phyloP scores from a whole-genome alignment of 1,284 basidiomycete species.

The Wolfiporia cocos region DNA sequence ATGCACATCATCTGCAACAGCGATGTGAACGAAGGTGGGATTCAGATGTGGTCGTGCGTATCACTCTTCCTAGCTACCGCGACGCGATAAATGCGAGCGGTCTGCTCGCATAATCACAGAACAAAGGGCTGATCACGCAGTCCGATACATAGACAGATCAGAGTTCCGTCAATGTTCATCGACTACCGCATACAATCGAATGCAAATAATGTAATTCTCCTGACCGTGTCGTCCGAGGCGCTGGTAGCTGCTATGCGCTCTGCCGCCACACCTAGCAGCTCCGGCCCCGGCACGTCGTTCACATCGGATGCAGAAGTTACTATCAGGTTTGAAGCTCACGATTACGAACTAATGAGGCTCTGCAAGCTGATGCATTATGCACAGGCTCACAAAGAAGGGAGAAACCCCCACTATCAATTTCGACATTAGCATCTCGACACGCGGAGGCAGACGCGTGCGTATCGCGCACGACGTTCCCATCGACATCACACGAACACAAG shows the following conservation, averaged over 20 bases:
- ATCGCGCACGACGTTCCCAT: slow-evolving; percentile 72
- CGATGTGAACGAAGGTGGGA: slow-evolving; percentile 77
- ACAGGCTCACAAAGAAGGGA: slow-evolving; percentile 70
- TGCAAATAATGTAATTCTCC: slow-evolving; percentile 75
- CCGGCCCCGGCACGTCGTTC: slow-evolving; percentile 12
- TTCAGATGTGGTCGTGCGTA: slow-evolving; percentile 90
- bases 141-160: slow-evolving; percentile 42
- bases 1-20: slow-evolving; percentile 83
- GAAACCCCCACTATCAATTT: slow-evolving; percentile 70
- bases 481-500: slow-evolving; percentile 68
- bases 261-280: slow-evolving; percentile 28
- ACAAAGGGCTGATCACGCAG: slow-evolving; percentile 29
- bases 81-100: no score
- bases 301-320: slow-evolving; percentile 48
- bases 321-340: slow-evolving; percentile 43
- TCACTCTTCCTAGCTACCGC: neutral
- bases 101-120: no score
- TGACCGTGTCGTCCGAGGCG: slow-evolving; percentile 68
- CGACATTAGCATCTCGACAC: slow-evolving; percentile 57
- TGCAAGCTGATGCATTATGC: no score
- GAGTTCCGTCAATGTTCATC: slow-evolving; percentile 69
- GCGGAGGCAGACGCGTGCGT: slow-evolving; percentile 47
- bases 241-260: slow-evolving; percentile 71
- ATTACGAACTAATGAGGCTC: neutral
- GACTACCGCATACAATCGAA: slow-evolving; percentile 88